phyloP scores from a whole-genome alignment of 2,329 filamentous ascomycete species.

The Tolypocladium ovalisporum region DNA sequence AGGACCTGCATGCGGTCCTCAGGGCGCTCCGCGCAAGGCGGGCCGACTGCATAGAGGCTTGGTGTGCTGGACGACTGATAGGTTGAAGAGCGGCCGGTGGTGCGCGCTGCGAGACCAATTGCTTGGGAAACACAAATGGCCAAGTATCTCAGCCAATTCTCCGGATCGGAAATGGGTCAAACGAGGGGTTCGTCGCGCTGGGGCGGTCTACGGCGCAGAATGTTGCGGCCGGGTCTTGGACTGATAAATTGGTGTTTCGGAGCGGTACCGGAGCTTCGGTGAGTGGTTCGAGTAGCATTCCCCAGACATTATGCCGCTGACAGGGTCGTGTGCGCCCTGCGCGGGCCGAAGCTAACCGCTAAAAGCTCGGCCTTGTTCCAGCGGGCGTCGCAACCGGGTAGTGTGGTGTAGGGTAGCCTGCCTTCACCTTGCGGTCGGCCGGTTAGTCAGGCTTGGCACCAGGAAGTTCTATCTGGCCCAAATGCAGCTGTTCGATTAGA shows the following conservation, averaged over 20 bases:
- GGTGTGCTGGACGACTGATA: not conserved
- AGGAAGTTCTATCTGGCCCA: not conserved
- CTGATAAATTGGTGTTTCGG: not conserved
- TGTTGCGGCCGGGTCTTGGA: not conserved
- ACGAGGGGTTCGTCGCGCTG: not conserved
- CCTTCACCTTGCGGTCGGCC: not conserved
- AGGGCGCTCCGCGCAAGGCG: constrained; percentile 20
- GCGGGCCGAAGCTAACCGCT: constrained; percentile 3
- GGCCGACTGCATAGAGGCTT: constrained; percentile 17
- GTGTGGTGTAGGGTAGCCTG: not conserved
- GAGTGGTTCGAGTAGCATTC: too few species aligned
- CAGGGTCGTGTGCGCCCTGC: not conserved
- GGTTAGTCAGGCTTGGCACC: not conserved
- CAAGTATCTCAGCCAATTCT: not conserved
- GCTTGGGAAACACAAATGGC: not conserved
- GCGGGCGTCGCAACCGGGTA: not conserved
- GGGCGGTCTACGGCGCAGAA: not conserved
- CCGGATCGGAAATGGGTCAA: not conserved
- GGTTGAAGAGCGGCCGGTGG: not conserved
- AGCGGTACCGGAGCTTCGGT: constrained; percentile 4
- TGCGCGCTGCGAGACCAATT: not conserved
- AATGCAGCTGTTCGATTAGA: not conserved
- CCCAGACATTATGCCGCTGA: not conserved
- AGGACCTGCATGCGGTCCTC: constrained; percentile 20
- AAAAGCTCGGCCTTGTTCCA: not conserved